Evolutionary conservation across 768 basidiomycete genomes (phyloP), one percentile per base, ranked within the genome.

Genomic region (Lactarius evosmus): DNA sequence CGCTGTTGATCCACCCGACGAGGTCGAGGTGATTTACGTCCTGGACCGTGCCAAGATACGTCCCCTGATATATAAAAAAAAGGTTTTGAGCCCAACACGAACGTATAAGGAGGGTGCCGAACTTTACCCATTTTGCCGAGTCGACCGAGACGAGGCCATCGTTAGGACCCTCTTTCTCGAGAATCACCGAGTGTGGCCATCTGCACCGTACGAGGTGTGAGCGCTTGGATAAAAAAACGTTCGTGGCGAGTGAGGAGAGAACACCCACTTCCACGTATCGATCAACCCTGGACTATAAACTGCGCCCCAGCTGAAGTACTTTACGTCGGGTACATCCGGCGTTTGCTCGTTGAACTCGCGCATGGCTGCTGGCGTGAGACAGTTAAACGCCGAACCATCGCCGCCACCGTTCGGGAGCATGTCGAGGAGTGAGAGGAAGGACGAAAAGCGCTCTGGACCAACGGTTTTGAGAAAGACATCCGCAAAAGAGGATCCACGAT

Each of bases 221-320:
- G 55, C 51, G 29, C 12, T 57, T 32, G 53, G 16, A 52, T 25
- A 69, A 19, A 49, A 30, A 56, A 50, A 53, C 17, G 57, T n/a
- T n/a, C 22, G 22, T 14, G 30, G 53, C 4, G 22, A 3, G 27
- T 41, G 5, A 19, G 14, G 56, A 46, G 44, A 22, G n/a, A 4
- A 17, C 36, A 75, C 79, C 69, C 63, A 74, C 77, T 89, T 89
- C 85, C 91, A 97, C 0, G 93, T 90, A 75, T 98, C 95, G 51
- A 98, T 86, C 54, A 96, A 75, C 0, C 91, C 90, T 6, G 97
- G 96, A 17, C 89, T 83, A 71, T 95, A 95, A 14, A 82, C 81
- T 2, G 97, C 97, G 12, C 97, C 97, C 92, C 94, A 99, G 71
- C 91, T 94, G 69, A 91, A 96, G 75, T 99, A 99, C 67, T 84